Conservation (phyloP, 768 basidiomycete genomes). For the Serendipita sp. region DNA sequence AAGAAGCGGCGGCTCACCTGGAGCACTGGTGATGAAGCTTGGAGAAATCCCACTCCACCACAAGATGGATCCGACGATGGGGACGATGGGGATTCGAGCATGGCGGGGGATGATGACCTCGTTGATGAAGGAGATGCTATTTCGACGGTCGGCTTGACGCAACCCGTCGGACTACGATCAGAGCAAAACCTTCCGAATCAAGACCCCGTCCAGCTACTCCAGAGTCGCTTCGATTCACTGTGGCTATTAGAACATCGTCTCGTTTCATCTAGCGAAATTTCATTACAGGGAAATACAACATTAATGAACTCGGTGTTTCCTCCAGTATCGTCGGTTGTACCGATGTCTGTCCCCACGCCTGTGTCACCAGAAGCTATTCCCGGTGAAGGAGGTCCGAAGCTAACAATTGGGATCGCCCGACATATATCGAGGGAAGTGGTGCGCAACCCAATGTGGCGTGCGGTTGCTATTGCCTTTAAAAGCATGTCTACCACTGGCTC, state of each 20-base stretch:
- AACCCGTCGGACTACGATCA: not conserved
- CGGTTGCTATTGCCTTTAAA: not conserved
- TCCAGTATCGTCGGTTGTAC: not conserved
- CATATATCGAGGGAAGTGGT: not conserved
- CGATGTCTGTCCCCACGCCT: not conserved
- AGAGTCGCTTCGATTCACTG: not conserved
- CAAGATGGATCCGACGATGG: not conserved
- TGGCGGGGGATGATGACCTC: not conserved
- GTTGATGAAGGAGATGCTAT: not conserved
- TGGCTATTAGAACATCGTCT: not conserved
- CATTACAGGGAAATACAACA: not conserved
- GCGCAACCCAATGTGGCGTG: not conserved
- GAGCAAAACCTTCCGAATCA: not conserved
- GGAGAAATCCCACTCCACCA: not conserved
- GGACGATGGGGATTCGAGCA: not conserved
- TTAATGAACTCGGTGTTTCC: not conserved
- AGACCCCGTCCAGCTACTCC: not conserved
- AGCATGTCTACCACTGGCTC: not conserved
- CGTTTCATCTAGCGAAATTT: not conserved
- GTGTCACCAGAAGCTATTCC: not conserved
- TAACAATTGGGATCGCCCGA: not conserved
- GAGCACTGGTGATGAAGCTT: not conserved
- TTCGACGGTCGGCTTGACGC: not conserved
- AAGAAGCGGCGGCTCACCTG: conserved; percentile 2
- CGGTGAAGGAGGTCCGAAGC: not conserved